A percentile compares a stretch with the other conserved stretches of the same genome.
These are phyloP conservation scores for Tylopilus rubrobrunneus DNA, from an alignment of 768 basidiomycete species.

Conservation along the genomic window DNA sequence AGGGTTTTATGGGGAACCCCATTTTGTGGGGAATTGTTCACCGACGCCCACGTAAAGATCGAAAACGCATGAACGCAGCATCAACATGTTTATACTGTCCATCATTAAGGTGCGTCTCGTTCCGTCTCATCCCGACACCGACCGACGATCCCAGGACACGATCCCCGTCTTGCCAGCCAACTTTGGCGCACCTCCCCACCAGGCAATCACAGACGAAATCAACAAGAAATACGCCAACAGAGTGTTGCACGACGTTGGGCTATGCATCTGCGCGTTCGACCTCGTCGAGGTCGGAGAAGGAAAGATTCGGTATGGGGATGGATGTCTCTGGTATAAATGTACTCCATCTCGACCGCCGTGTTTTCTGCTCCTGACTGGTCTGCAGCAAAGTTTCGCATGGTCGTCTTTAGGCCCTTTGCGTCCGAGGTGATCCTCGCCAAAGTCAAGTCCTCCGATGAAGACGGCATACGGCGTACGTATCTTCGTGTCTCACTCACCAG, in stretches of 20 bases:
- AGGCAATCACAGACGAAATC: conserved; percentile 79
- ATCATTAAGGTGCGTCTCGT: conserved; percentile 36
- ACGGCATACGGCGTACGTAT: conserved; percentile 75
- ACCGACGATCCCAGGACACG: conserved; percentile 61
- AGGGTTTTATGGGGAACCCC: too few relatives aligned
- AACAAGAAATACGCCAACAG: conserved; percentile 97
- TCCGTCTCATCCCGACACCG: not conserved
- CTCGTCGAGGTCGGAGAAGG: conserved; percentile 84
- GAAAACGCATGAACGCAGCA: not conserved
- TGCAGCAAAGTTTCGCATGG: conserved; percentile 81
- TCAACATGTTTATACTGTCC: conserved; percentile 44
- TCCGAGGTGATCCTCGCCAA: conserved; percentile 89
- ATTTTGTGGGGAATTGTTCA: too few relatives aligned
- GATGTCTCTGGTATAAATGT: conserved; percentile 94
- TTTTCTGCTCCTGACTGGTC: conserved; percentile 2
- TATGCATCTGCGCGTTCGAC: conserved; percentile 90
- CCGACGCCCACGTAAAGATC: too few relatives aligned
- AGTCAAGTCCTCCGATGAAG: conserved; percentile 82
- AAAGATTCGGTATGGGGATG: conserved; percentile 92
- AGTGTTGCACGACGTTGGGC: conserved; percentile 84
- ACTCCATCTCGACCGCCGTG: not conserved
- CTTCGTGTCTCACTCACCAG: not conserved
- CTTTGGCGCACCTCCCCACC: conserved; percentile 73
- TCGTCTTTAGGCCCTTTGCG: conserved; percentile 87
- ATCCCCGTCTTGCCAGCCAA: conserved; percentile 85